These are phyloP conservation scores for Artomyces pyxidatus DNA, from an alignment of 768 basidiomycete genomes.

Conservation along the genomic window DNA sequence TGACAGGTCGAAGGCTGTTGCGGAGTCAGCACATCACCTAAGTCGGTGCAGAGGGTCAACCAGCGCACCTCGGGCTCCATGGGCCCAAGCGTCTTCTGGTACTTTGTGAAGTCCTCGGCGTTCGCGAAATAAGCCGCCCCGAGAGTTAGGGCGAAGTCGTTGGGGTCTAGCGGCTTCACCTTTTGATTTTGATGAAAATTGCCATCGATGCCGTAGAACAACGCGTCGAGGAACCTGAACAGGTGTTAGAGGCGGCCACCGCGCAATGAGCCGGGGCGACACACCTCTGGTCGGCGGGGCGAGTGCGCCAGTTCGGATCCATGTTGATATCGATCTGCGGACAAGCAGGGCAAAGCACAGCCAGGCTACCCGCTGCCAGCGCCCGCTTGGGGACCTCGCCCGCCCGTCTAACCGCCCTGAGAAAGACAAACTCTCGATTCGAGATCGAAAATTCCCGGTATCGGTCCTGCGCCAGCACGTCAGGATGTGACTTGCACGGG, in stretches of 20 bases:
- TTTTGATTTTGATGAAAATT: background rate
- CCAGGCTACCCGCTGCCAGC: background rate
- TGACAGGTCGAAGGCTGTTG: background rate
- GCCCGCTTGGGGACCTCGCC: background rate
- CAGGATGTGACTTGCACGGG: background rate
- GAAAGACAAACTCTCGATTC: background rate
- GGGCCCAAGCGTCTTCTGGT: background rate
- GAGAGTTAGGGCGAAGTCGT: background rate
- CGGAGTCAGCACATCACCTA: no score
- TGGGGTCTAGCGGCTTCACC: background rate
- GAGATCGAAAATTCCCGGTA: background rate
- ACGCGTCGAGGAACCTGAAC: background rate
- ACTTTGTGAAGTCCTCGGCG: background rate
- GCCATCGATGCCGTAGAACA: background rate
- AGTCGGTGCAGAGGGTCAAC: no score
- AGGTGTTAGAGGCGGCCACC: background rate
- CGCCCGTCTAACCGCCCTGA: background rate
- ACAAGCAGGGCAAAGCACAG: background rate
- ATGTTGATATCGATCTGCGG: background rate
- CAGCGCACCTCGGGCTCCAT: conserved; percentile 8
- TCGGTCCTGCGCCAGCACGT: background rate
- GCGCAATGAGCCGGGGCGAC: background rate
- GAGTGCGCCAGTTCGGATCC: background rate
- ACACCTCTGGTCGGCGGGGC: background rate
- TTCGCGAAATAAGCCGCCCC: background rate